phyloP scores from a whole-genome alignment of 345 rosid genomes.

The Triadica sebifera region DNA sequence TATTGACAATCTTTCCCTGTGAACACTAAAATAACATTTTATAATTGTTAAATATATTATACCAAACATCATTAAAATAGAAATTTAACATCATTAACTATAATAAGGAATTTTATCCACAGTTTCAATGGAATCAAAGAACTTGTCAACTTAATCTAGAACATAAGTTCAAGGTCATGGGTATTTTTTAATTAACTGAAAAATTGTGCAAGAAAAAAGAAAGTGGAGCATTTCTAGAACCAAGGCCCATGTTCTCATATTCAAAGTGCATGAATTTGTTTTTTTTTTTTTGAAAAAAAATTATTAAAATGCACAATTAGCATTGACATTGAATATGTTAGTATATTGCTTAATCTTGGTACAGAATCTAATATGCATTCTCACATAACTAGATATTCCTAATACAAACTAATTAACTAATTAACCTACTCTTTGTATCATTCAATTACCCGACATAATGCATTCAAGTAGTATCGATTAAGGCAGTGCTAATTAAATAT shows the following conservation, averaged over 20 bases:
- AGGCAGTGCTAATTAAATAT: not conserved
- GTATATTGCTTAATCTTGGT: constrained; percentile 4
- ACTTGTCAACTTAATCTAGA: constrained; percentile 6
- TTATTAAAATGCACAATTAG: constrained; percentile 14
- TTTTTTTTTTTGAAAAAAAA: too few relatives aligned
- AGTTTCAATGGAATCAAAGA: not conserved
- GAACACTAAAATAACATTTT: too few relatives aligned
- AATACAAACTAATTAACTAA: constrained; percentile 12
- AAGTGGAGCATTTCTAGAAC: constrained; percentile 13
- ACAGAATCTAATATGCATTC: constrained; percentile 29
- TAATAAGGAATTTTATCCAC: not conserved
- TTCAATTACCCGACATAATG: too few relatives aligned
- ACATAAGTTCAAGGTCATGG: constrained; percentile 9
- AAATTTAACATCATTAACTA: not conserved
- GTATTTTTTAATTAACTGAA: not conserved
- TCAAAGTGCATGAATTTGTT: constrained; percentile 5
- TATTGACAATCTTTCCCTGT: not conserved
- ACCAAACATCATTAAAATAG: not conserved
- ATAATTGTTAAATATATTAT: too few relatives aligned
- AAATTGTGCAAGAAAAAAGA: not conserved
- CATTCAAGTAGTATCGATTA: constrained; percentile 1
- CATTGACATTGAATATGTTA: constrained; percentile 2
- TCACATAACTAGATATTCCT: constrained; percentile 14
- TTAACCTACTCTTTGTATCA: not conserved
- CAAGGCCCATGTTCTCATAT: constrained; percentile 25